Percentiles rank a stretch among this genome's conserved stretches.
These are phyloP conservation scores for Tylopilus plumbeoviolaceoides DNA, from an alignment of 768 basidiomycete genomes.

Conservation along the genomic window DNA sequence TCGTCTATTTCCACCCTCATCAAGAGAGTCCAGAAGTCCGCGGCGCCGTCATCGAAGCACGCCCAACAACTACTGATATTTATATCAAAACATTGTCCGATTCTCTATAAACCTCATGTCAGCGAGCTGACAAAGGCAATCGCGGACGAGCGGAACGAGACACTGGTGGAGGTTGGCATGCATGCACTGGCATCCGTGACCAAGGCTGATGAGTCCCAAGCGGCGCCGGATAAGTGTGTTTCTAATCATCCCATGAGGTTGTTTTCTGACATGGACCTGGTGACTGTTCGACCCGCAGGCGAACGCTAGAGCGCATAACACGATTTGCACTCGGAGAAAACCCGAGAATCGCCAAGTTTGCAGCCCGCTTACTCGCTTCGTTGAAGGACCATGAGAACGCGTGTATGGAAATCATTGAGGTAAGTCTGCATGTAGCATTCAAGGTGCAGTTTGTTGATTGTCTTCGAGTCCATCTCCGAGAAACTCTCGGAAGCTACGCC, in stretches of 20 bases:
- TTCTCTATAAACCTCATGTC: conserved; percentile 68
- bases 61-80: conserved; percentile 52
- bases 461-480: conserved; percentile 53
- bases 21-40: conserved; percentile 57
- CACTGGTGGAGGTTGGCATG: conserved; percentile 60
- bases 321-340: conserved; percentile 58
- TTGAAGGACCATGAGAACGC: conserved; percentile 48
- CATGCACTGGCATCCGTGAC: conserved; percentile 73
- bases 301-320: conserved; percentile 59
- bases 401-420: conserved; percentile 61
- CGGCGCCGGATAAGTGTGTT: conserved; percentile 64
- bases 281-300: conserved; percentile 29
- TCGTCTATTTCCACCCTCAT: conserved; percentile 82
- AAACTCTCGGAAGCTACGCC: conserved; percentile 44
- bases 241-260: background rate
- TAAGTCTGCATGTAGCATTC: conserved; percentile 28
- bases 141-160: conserved; percentile 54
- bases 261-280: background rate
- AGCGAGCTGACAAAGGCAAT: conserved; percentile 73
- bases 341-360: conserved; percentile 76
- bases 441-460: background rate
- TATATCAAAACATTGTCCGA: conserved; percentile 73
- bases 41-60: conserved; percentile 37
- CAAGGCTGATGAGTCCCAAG: conserved; percentile 52
- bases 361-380: conserved; percentile 67